Base-by-base conservation (phyloP, 352 stramenopile genomes). In the Phytophthora sp. region DNA sequence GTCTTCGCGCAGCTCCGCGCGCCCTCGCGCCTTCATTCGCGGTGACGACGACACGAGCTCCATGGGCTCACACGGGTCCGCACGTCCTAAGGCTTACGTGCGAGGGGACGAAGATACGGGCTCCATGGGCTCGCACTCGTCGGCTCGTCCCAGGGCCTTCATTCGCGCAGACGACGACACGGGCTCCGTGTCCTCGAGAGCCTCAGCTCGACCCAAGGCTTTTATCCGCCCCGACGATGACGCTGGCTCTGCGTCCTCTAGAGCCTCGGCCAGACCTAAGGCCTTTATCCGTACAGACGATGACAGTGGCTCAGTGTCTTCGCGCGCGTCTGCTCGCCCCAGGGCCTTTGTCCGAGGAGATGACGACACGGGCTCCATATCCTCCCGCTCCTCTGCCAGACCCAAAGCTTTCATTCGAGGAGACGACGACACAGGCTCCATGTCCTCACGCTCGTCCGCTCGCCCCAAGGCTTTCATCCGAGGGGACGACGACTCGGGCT, bases 1-100 rank as follows among this genome's bases (percentile, higher is more conserved):
- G 2, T 66, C 54, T 0, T 78, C 69, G 15, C 73, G 69, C 42
- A 35, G 35, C 2, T 74, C 60, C 4, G 69, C 62, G 4, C 72
- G 72, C 11, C 72, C 72, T 1, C 58, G 55, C 30, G 72, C 64
- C 21, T 77, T 77, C 54, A 31, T 74, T 7, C 65, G 65, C 4
- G 42, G 55, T 1, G 69, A 82, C 33, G 73, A 81, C 42, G 73
- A 80, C 54, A 64, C 29, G 15, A 63, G 51, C 52, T 80, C 73
- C 20, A 67, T 77, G 38, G 59, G 63, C 4, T 77, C 68, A 4
- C 68, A 60, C 52, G 57, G 23, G 12, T 73, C 63, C 4, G 69
- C 39, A 3, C 58, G 64, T 7, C 72, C 63, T 36, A 56, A 44
- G 20, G 61, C 47, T 26, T 77, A 46, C 53, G 35, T 68, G 18